Evolutionary conservation across 1,284 basidiomycete genomes (phyloP), one percentile per base, ranked within the genome.

Genomic region (Anthracocystis walkeri): DNA sequence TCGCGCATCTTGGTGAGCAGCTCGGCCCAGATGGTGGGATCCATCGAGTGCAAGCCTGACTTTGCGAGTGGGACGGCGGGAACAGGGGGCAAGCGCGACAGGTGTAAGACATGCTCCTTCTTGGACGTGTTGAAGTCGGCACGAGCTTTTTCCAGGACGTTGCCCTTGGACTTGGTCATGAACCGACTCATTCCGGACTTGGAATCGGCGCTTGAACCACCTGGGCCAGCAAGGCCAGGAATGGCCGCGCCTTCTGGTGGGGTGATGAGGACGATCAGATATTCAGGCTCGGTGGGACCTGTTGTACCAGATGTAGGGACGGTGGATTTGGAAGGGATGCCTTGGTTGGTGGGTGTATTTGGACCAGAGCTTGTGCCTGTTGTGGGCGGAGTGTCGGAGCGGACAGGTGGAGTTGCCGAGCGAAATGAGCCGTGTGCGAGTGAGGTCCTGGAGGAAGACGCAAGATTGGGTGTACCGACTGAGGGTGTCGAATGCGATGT

Each of bases 91-190:
- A 71, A 60, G 7, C 51, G 65, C n/a, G 58, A 63, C 50, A 67
- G 57, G 42, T 78, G 64, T 18, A 78, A 61, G 38, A 78, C 69
- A 44, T 70, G 80, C 41, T 97, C 95, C 59, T 91, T 90, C 85
- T 94, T 96, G 75, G 92, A 92, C 0, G 88, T 83, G 80, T 97
- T 98, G 85, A 98, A 98, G 86, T 99, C 97, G 3, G 93, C 90
- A 84, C 90, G 92, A 54, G 98, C 89, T 86, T 95, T 96, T 85
- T 97, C 95, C 61, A 97, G 86, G 10, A 98, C 91, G 18, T 90
- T 91, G 50, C 92, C 89, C 86, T 91, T 94, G 81, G 93, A 89
- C 80, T 93, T 89, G 80, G 91, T 90, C 84, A 94, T 94, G 82
- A 66, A 79, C 56, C 75, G 78, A 62, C 65, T 81, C 77, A 66